Evolutionary conservation across 2,329 filamentous ascomycete species (phyloP), one percentile per base, ranked within the genome.

Genomic region (Talaromyces sp.): DNA sequence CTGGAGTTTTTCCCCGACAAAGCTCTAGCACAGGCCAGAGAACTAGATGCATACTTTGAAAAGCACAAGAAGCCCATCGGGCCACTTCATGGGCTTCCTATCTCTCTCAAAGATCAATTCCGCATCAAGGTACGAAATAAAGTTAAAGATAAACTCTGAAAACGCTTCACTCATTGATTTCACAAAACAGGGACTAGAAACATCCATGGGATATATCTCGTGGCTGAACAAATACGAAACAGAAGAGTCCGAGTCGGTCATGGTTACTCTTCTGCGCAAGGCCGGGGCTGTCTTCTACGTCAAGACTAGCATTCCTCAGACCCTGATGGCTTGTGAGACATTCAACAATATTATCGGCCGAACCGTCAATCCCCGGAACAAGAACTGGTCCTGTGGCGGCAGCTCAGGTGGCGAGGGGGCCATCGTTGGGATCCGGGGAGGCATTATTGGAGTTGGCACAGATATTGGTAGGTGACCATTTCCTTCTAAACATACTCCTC

Each of bases 401-500:
- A 73, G 71, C 17, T 77, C 73, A n/a, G 75, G 75, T 15, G 76
- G 75, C 17, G 88, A 90, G 68, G 82, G 82, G 3, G 86, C 88
- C 0, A 75, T 90, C 1, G 80, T 90, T 42, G 75, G 78, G 0
- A 81, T 89, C 61, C 73, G 74, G 13, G 88, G 87, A n/a, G 85
- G 82, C 58, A 80, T 81, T 0, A 60, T 88, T 0, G 88, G 88
- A 6, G 77, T 88, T 0, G 86, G 86, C 2, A 86, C 85, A 0
- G 86, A 89, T 62, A 87, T 88, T 60, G 81, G 81, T 60, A 28
- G 85, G 85, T 74, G 74, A 61, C 70, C 1, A 13, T 13, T 19
- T 2, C 36, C 3, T 42, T 56, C 2, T 19, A 15, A 27, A 10
- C 1, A 56, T 3, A 13, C 1, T 15, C 44, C 49, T 49, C 39